phyloP scores from a whole-genome alignment of 106 monocot species.

The Dioscorea zingiberensis region DNA sequence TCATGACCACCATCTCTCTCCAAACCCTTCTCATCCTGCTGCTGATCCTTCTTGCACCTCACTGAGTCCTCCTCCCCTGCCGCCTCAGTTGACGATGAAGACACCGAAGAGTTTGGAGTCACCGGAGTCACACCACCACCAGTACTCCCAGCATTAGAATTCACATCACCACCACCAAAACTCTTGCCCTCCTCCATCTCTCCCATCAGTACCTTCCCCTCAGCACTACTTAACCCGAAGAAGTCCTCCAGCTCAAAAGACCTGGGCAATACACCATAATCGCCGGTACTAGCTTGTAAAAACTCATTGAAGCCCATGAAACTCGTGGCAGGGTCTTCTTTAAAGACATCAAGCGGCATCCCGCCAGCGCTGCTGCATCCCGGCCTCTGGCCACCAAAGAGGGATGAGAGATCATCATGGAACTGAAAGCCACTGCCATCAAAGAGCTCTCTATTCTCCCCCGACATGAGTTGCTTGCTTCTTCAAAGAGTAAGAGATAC shows the following conservation, averaged over 20 bases:
- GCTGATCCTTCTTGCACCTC: slow-evolving; percentile 40
- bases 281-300: slow-evolving; percentile 16
- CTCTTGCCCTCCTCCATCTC: background rate
- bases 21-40: slow-evolving; percentile 7
- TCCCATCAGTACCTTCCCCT: slow-evolving; percentile 4
- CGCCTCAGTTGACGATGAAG: slow-evolving; percentile 65
- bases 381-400: slow-evolving; percentile 13
- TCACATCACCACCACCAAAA: background rate
- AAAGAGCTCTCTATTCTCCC: slow-evolving; percentile 29
- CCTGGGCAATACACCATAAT: slow-evolving; percentile 25
- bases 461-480: no score
- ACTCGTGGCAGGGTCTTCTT: background rate
- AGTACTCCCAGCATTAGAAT: background rate
- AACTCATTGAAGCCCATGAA: slow-evolving; percentile 26
- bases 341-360: background rate
- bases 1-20: slow-evolving; percentile 1
- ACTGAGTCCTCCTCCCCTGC: slow-evolving; percentile 32
- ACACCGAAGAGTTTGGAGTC: slow-evolving; percentile 74
- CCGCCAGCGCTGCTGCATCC: background rate
- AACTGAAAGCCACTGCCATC: background rate
- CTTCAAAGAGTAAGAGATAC: background rate
- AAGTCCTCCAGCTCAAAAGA: slow-evolving; percentile 15
- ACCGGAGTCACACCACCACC: slow-evolving; percentile 16
- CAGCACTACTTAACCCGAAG: background rate
- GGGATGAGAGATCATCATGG: slow-evolving; percentile 24